A percentile compares a stretch with the other conserved stretches of the same genome.
Conservation (phyloP, 2,329 filamentous ascomycete genomes). For the Colletotrichum kahawae region DNA sequence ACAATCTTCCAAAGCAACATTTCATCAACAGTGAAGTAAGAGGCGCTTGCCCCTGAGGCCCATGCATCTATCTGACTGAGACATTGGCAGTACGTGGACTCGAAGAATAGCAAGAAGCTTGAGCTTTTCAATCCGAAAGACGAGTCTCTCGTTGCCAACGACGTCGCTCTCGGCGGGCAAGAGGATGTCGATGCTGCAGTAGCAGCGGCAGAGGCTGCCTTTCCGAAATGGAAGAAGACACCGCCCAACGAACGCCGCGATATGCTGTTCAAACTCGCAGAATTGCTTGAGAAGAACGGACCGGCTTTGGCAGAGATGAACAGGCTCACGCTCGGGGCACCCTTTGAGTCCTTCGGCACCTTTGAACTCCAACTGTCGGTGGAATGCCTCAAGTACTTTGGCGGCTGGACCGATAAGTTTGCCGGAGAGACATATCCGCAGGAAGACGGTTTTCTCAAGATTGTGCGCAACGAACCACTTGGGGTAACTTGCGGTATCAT, state of each 20-base stretch:
- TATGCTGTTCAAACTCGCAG: slow-evolving; percentile 49
- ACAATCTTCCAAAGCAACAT: slow-evolving; percentile 39
- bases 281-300: slow-evolving; percentile 42
- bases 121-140: slow-evolving; percentile 55
- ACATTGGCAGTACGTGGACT: slow-evolving; percentile 40
- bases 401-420: slow-evolving; percentile 28
- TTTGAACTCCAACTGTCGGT: slow-evolving; percentile 41
- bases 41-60: not conserved
- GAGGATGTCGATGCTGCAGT: slow-evolving; percentile 54
- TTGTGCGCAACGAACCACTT: slow-evolving; percentile 38
- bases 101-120: slow-evolving; percentile 49
- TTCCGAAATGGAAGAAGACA: slow-evolving; percentile 45
- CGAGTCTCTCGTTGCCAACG: slow-evolving; percentile 51
- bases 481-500: slow-evolving; percentile 34
- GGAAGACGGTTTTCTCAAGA: slow-evolving; percentile 49
- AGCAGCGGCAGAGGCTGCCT: slow-evolving; percentile 51
- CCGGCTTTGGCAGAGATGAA: slow-evolving; percentile 42
- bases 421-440: slow-evolving; percentile 28
- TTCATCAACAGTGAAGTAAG: slow-evolving; percentile 43
- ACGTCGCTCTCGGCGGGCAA: slow-evolving; percentile 50
- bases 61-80: not conserved
- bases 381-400: slow-evolving; percentile 42
- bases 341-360: slow-evolving; percentile 46
- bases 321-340: slow-evolving; percentile 50
- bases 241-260: slow-evolving; percentile 39